Base-by-base conservation (phyloP, 495 filamentous ascomycete genomes). In the Chaetomium tenue region DNA sequence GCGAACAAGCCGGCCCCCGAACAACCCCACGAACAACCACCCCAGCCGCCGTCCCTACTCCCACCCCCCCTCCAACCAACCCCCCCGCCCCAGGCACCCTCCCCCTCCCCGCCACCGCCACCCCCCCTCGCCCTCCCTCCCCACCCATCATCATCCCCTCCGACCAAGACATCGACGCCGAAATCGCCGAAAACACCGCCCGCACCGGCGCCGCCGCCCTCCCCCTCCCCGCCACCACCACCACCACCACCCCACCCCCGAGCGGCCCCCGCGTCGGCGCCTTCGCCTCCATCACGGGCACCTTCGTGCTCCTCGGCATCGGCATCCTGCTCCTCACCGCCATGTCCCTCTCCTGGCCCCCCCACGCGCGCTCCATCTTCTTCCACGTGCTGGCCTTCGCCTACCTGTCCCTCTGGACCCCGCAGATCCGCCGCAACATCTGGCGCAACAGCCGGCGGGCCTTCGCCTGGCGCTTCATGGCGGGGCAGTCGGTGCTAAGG, bases 361-460 rank as follows among this genome's bases (percentile, higher is more conserved):
- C 83, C 8, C 76, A 81, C n/a, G 71, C 88, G 30, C 88, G 93
- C 39, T 80, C 84, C 5, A 76, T 83, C 40, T 96, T 93, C 77
- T 82, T 88, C 66, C 88, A 91, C 72, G 63, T 77, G 4, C 70
- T 95, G 5, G 76, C 84, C 25, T 84, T 91, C 65, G 63, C 84
- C 64, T 96, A 96, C 67, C 84, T 96, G 37, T 96, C 92, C 23
- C 89, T 96, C 72, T 97, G 93, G 93, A 65, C 84, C 0, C 94
- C 94, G 0, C 94, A 98, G 72, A 92, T 97, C 68, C 86, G 88
- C 68, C 88, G 94, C 51, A 98, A 98, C 75, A 79, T 91, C 52
- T 86, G 90, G 76, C 89, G 94, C 26, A 97, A 97, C 75, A 95
- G 91, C 73, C 90, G 93, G 39, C 90, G 91, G 70, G 91, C 92